phyloP scores from a whole-genome alignment of 768 basidiomycete genomes.

The Tricholomella constricta region DNA sequence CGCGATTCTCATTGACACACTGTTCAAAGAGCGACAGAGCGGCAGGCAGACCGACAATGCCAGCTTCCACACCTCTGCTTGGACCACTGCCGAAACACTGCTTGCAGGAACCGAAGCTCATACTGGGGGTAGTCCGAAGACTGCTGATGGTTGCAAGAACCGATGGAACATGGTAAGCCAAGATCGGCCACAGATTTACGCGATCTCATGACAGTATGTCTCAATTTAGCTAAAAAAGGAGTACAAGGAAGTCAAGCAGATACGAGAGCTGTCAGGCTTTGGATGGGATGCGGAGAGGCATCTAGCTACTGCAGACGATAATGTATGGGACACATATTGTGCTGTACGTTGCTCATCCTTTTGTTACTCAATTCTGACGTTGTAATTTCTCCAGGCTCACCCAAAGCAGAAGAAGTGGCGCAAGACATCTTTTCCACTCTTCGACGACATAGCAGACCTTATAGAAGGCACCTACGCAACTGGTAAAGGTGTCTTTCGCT shows the following conservation, averaged over 20 bases:
- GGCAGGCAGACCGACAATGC: slow-evolving; percentile 12
- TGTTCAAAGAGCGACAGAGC: slow-evolving; percentile 11
- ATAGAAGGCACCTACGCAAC: slow-evolving; percentile 11
- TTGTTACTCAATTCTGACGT: not conserved
- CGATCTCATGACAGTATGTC: not conserved
- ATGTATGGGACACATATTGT: not conserved
- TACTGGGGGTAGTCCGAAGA: slow-evolving; percentile 1
- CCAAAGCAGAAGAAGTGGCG: slow-evolving; percentile 20
- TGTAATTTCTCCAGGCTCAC: slow-evolving; percentile 9
- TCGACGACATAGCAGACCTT: slow-evolving; percentile 6
- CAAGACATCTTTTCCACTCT: slow-evolving; percentile 20
- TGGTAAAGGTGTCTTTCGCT: slow-evolving; percentile 1
- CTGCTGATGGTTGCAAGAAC: slow-evolving; percentile 2
- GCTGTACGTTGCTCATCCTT: not conserved
- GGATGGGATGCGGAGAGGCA: slow-evolving; percentile 20
- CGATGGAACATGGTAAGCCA: not conserved
- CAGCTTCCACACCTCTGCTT: slow-evolving; percentile 7
- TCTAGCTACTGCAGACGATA: slow-evolving; percentile 25
- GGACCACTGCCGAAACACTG: not conserved
- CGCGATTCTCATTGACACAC: slow-evolving; percentile 18
- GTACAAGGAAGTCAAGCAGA: slow-evolving; percentile 15
- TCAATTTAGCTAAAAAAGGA: slow-evolving; percentile 15
- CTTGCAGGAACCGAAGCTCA: slow-evolving; percentile 2
- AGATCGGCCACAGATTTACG: not conserved
- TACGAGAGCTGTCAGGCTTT: slow-evolving; percentile 20